phyloP scores from a whole-genome alignment of 768 basidiomycete species.

The Phlebiopsis gigantea region DNA sequence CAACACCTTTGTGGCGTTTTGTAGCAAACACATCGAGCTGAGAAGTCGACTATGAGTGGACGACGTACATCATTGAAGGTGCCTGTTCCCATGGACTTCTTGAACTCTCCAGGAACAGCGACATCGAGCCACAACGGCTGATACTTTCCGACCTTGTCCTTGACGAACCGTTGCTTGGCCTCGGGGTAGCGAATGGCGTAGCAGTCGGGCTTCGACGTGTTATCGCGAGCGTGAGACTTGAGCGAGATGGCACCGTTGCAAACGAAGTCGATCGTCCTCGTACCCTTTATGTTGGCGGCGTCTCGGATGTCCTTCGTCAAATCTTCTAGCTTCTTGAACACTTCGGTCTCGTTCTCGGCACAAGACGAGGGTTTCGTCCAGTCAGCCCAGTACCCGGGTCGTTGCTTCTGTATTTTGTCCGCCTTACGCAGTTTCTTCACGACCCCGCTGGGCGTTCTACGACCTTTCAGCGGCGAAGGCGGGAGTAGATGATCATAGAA shows the following conservation, averaged over 20 bases:
- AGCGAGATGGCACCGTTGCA: neutral
- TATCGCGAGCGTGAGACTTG: neutral
- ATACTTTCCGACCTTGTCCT: neutral
- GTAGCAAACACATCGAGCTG: too few species aligned
- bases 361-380: neutral
- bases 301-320: neutral
- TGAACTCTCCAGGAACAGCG: neutral
- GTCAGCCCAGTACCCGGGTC: neutral
- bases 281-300: neutral
- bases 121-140: neutral
- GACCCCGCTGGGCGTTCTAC: too few species aligned
- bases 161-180: neutral
- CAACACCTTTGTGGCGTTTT: slow-evolving; percentile 20
- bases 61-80: neutral
- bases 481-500: too few species aligned
- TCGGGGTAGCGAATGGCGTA: neutral
- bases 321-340: neutral
- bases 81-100: neutral
- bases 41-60: neutral
- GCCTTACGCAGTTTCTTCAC: too few species aligned
- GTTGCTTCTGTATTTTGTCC: too few species aligned
- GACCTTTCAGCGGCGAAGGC: too few species aligned
- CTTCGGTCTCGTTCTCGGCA: neutral
- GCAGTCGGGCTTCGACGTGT: neutral
- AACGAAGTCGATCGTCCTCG: neutral